Conservation (phyloP, 202 grass and related monocot species). For the Panicum virgatum region DNA sequence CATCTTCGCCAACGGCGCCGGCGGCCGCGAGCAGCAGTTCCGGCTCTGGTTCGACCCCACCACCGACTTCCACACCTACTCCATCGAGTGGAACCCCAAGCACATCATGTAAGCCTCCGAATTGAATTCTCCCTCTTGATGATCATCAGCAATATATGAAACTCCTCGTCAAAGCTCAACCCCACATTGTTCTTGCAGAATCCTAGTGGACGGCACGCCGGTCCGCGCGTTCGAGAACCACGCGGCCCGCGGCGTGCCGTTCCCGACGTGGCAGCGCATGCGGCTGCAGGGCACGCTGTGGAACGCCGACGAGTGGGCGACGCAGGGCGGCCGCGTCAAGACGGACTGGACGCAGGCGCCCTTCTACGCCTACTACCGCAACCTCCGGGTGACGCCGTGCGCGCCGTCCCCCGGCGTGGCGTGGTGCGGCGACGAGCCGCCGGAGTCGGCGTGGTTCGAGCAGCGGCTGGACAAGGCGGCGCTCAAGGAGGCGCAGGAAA, state of each 20-base stretch:
- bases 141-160: not conserved
- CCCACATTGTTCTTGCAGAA: slow-evolving; percentile 21
- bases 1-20: slow-evolving; percentile 40
- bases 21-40: slow-evolving; percentile 49
- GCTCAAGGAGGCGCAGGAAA: slow-evolving; percentile 28
- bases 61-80: slow-evolving; percentile 56
- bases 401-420: slow-evolving; percentile 33
- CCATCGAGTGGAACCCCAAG: slow-evolving; percentile 63
- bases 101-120: slow-evolving; percentile 37
- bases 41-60: slow-evolving; percentile 62
- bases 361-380: slow-evolving; percentile 61
- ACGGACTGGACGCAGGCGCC: slow-evolving; percentile 73
- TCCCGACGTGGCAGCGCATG: slow-evolving; percentile 60
- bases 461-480: slow-evolving; percentile 26
- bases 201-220: slow-evolving; percentile 58
- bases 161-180: too few species aligned
- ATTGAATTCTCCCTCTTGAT: too few species aligned
- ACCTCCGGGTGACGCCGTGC: slow-evolving; percentile 32
- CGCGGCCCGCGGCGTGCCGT: slow-evolving; percentile 37
- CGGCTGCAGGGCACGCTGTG: slow-evolving; percentile 56
- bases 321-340: slow-evolving; percentile 67
- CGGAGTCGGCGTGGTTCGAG: slow-evolving; percentile 30
- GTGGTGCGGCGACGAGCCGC: slow-evolving; percentile 52
- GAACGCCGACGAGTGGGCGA: slow-evolving; percentile 84
- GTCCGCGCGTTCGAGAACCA: slow-evolving; percentile 53